Base-by-base conservation (phyloP, 495 filamentous ascomycete genomes). In the Penicillium subrubescens region DNA sequence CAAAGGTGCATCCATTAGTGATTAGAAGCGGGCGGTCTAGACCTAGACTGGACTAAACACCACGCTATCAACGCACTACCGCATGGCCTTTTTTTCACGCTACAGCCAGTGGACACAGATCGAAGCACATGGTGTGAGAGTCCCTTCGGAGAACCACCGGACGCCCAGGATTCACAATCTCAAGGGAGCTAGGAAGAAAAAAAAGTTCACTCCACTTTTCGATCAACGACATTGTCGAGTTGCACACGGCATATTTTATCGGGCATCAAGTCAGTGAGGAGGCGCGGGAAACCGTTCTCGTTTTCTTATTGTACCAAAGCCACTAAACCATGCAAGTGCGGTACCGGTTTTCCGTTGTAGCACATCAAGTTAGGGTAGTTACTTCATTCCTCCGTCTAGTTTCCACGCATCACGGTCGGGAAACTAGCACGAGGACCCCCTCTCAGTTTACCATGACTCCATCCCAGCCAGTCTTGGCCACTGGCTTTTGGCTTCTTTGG, bases 51-150 rank as follows among this genome's bases (percentile, higher is more conserved):
- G 57, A 48, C 57, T 59, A 59, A 41, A 33, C 17, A 14, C 21
- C 7, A 27, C 57, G 44, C 57, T 59, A 59, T 50, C 25, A 31
- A 58, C 56, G 57, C 39, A 59, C 57, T 59, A 59, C 54, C 15
- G 15, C 55, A 46, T 8, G 25, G 48, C 0, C 6, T 1, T 35
- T 25, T 50, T 35, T n/a, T n/a, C 23, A 41, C 54, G 41, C 35
- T 41, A 31, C 25, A 27, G 25, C 1, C 25, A 27, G 25, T 7
- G 23, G 48, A 29, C 12, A 27, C 5, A 19, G 23, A 25, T 37
- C 23, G 15, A 44, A 58, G n/a, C 11, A 17, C 10, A 29, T 52
- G 44, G n/a, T 52, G 48, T 5, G 29, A 43, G 56, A 23, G 37
- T 10, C 11, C 41, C n/a, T 19, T 23, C n/a, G 19, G 19, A 21